These are phyloP conservation scores for Curvularia eragrostidis DNA, from an alignment of 2,329 filamentous ascomycete species.

Conservation along the genomic window DNA sequence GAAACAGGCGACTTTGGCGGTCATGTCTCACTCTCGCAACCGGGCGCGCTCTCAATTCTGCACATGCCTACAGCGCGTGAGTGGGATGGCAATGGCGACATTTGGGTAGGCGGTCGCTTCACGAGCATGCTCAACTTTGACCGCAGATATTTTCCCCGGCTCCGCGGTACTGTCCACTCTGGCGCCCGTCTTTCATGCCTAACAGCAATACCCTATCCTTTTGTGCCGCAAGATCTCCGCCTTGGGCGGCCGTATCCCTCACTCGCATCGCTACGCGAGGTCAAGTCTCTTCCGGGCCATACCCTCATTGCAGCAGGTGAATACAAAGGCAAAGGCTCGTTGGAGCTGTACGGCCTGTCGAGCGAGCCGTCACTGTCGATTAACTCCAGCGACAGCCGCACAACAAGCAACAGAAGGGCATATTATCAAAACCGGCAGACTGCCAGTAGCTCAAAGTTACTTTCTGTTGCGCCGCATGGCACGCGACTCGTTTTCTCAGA, in stretches of 20 bases:
- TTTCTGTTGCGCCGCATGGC: slow-evolving; percentile 83
- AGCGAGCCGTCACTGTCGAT: slow-evolving; percentile 41
- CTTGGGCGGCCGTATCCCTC: slow-evolving; percentile 62
- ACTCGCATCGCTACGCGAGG: slow-evolving; percentile 59
- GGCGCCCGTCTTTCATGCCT: slow-evolving; percentile 80
- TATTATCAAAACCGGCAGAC: slow-evolving; percentile 75
- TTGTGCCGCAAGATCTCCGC: slow-evolving; percentile 68
- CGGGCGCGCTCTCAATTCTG: slow-evolving; percentile 81
- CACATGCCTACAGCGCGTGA: slow-evolving; percentile 70
- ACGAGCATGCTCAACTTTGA: slow-evolving; percentile 90
- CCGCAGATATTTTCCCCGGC: slow-evolving; percentile 79
- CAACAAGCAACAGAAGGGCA: slow-evolving; percentile 52
- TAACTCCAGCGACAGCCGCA: slow-evolving; percentile 39
- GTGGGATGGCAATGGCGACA: slow-evolving; percentile 72
- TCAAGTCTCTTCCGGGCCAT: slow-evolving; percentile 63
- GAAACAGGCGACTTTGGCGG: slow-evolving; percentile 60
- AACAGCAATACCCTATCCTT: slow-evolving; percentile 71
- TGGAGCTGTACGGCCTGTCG: slow-evolving; percentile 81
- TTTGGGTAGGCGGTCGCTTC: slow-evolving; percentile 89
- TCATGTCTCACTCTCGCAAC: slow-evolving; percentile 78
- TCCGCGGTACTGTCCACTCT: slow-evolving; percentile 81
- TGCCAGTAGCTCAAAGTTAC: slow-evolving; percentile 77
- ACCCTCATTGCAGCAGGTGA: slow-evolving; percentile 84
- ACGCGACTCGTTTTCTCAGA: slow-evolving; percentile 83
- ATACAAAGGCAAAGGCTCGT: slow-evolving; percentile 88